Percentiles rank a stretch among this genome's conserved stretches.
phyloP scores from a whole-genome alignment of 2,329 filamentous ascomycete genomes.

The Venturia asperata region DNA sequence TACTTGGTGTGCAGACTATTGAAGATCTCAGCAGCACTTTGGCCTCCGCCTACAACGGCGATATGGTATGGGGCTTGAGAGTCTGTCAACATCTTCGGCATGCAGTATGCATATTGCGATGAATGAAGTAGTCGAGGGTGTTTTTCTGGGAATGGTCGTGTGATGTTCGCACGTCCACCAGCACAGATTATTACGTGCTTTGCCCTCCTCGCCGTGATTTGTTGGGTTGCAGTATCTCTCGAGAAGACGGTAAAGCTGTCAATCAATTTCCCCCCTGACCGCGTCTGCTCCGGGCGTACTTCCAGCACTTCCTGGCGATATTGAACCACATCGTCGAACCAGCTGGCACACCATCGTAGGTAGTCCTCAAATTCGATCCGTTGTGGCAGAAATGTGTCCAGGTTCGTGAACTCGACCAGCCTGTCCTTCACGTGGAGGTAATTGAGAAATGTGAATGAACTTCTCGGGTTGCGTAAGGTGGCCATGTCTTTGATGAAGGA shows the following conservation, averaged over 20 bases:
- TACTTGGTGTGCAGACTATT: constrained; percentile 77
- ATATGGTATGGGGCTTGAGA: constrained; percentile 58
- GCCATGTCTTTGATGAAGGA: constrained; percentile 96
- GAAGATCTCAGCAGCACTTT: constrained; percentile 94
- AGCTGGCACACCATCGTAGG: constrained; percentile 80
- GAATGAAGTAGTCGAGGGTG: constrained; percentile 78
- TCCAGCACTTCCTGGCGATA: constrained; percentile 74
- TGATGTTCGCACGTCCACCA: constrained; percentile 64
- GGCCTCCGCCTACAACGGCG: constrained; percentile 80
- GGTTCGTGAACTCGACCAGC: constrained; percentile 85
- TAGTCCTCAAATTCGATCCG: constrained; percentile 92
- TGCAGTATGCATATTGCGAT: constrained; percentile 68
- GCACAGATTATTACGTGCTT: constrained; percentile 65
- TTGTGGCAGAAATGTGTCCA: constrained; percentile 79
- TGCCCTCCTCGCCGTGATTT: constrained; percentile 46
- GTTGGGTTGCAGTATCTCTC: constrained; percentile 53
- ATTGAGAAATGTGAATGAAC: constrained; percentile 91
- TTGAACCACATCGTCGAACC: constrained; percentile 64
- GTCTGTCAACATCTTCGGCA: constrained; percentile 53
- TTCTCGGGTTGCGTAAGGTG: constrained; percentile 77
- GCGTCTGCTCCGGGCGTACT: constrained; percentile 54
- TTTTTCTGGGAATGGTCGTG: constrained; percentile 58
- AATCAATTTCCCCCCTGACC: constrained; percentile 43
- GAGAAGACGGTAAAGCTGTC: constrained; percentile 63
- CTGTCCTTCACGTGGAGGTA: constrained; percentile 76